Percentiles rank a stretch among this genome's conserved stretches.
These are phyloP conservation scores for Penicillium steckii DNA, from an alignment of 495 filamentous ascomycete genomes.

Conservation along the genomic window DNA sequence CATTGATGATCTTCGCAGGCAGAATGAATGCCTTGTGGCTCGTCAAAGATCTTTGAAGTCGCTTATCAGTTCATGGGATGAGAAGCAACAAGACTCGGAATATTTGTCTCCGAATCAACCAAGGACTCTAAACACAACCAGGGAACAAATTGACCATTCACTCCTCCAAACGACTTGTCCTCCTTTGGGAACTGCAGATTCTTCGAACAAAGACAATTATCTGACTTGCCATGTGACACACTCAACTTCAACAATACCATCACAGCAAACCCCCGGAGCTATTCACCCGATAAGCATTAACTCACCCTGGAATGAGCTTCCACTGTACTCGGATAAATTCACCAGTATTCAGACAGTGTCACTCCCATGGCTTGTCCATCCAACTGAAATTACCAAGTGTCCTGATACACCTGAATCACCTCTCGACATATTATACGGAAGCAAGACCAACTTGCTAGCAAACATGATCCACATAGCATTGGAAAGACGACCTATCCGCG, in stretches of 20 bases:
- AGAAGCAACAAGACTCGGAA: not conserved
- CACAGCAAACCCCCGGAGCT: not conserved
- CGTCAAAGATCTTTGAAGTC: slow-evolving; percentile 15
- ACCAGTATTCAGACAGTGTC: slow-evolving; percentile 6
- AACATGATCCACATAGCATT: slow-evolving; percentile 21
- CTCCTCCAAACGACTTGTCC: not conserved
- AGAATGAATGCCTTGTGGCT: slow-evolving; percentile 22
- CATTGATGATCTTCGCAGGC: slow-evolving; percentile 19
- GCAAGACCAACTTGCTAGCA: slow-evolving; percentile 25
- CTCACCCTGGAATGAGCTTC: slow-evolving; percentile 19
- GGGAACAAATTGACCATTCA: not conserved
- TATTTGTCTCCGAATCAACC: not conserved
- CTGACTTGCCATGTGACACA: not conserved
- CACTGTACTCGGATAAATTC: slow-evolving; percentile 21
- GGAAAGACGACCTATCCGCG: slow-evolving; percentile 23
- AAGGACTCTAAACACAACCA: not conserved
- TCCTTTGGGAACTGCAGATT: not conserved
- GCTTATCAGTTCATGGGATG: slow-evolving; percentile 24
- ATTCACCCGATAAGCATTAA: not conserved
- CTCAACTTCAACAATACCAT: not conserved
- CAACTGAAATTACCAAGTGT: slow-evolving; percentile 15
- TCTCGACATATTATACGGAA: slow-evolving; percentile 29
- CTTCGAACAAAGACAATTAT: not conserved
- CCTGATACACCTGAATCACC: slow-evolving; percentile 24
- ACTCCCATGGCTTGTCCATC: slow-evolving; percentile 16